Conservation (phyloP, 192 early-diverging fungal genomes). For the Geranomyces michiganensis region DNA sequence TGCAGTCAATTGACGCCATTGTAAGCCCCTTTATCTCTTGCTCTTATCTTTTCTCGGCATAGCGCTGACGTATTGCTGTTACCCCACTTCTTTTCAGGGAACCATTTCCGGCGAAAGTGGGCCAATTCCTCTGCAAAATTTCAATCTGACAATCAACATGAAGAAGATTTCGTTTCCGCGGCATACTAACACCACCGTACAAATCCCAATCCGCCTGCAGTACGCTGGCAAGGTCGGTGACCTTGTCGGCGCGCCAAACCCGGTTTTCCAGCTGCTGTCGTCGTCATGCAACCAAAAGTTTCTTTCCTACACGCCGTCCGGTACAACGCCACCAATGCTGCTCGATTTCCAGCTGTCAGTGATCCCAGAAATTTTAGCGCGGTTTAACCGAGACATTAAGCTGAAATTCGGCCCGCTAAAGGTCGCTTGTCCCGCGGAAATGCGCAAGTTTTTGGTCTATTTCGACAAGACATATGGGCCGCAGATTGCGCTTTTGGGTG, state of each 20-base stretch:
- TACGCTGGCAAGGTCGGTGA: background rate
- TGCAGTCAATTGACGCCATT: background rate
- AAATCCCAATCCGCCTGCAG: slow-evolving; percentile 2
- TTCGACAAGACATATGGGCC: background rate
- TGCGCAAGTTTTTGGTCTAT: slow-evolving; percentile 11
- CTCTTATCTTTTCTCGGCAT: too few relatives aligned
- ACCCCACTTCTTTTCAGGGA: background rate
- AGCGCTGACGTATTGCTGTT: too few relatives aligned
- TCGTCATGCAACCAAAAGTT: slow-evolving; percentile 13
- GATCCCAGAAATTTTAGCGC: slow-evolving; percentile 2
- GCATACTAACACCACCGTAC: slow-evolving; percentile 21
- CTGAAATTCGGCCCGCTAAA: slow-evolving; percentile 10
- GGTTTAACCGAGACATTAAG: slow-evolving; percentile 12
- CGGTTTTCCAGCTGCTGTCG: slow-evolving; percentile 23
- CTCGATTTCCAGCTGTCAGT: slow-evolving; percentile 21
- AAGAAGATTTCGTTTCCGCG: slow-evolving; percentile 18
- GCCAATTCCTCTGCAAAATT: background rate
- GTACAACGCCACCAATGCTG: background rate
- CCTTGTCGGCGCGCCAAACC: slow-evolving; percentile 9
- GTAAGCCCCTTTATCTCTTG: background rate
- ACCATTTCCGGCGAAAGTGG: background rate
- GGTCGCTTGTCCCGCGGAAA: slow-evolving; percentile 23
- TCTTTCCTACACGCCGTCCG: slow-evolving; percentile 1
- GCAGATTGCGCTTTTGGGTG: background rate
- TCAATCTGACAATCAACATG: slow-evolving; percentile 15